These are phyloP conservation scores for Pseudogymnoascus sp. DNA, from an alignment of 2,329 filamentous ascomycete genomes.

Conservation along the genomic window DNA sequence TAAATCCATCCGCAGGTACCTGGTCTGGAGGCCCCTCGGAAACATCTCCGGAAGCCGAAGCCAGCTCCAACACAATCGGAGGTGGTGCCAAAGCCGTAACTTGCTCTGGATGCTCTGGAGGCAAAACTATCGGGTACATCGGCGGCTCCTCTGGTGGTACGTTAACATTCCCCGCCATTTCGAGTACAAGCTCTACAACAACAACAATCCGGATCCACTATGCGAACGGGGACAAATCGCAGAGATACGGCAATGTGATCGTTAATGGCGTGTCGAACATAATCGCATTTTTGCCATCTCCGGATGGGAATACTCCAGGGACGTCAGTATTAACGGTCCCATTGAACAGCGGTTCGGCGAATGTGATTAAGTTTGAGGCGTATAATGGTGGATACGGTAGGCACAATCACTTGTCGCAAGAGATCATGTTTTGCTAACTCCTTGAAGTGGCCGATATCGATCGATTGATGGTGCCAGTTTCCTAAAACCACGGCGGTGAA, in stretches of 20 bases:
- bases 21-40: conserved; percentile 39
- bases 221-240: conserved; percentile 44
- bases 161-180: conserved; percentile 40
- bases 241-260: conserved; percentile 44
- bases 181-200: conserved; percentile 35
- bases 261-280: conserved; percentile 46
- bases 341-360: conserved; percentile 38
- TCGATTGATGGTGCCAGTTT: conserved; percentile 43
- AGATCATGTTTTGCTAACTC: conserved; percentile 13
- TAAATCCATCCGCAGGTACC: conserved; percentile 36
- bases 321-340: conserved; percentile 41
- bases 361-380: conserved; percentile 41
- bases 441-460: conserved; percentile 43
- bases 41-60: conserved; percentile 44
- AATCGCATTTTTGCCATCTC: conserved; percentile 47
- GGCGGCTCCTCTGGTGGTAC: conserved; percentile 41
- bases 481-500: conserved; percentile 16
- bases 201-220: conserved; percentile 49
- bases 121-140: conserved; percentile 44
- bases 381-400: conserved; percentile 33
- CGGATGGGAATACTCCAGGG: conserved; percentile 35
- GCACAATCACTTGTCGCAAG: conserved; percentile 11
- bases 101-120: conserved; percentile 45
- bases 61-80: conserved; percentile 32
- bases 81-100: conserved; percentile 38